Evolutionary conservation across 2,329 filamentous ascomycete species (phyloP).

Genomic region (Xenosphaeropsis pyriputrescens): DNA sequence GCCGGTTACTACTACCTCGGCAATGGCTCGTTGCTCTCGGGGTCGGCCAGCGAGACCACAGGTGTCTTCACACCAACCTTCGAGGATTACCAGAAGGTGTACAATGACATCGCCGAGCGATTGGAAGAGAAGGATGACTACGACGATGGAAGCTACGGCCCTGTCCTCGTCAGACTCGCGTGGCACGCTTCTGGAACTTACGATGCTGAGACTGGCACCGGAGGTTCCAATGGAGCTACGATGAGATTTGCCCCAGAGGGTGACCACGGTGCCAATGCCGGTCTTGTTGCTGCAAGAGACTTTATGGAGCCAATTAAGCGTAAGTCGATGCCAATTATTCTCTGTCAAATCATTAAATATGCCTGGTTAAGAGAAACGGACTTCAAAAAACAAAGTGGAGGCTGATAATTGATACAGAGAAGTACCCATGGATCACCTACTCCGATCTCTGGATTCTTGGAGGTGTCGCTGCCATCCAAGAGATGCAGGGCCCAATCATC

Average conservation of each 20-base stretch:
- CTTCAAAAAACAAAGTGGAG: too few relatives aligned
- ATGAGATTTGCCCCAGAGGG: slow-evolving; percentile 90
- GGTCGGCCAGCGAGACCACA: slow-evolving; percentile 26
- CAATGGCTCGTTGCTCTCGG: slow-evolving; percentile 20
- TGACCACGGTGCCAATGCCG: slow-evolving; percentile 87
- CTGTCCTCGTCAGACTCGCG: slow-evolving; percentile 76
- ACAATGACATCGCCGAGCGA: slow-evolving; percentile 67
- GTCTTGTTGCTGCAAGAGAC: slow-evolving; percentile 71
- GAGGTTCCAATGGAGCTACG: slow-evolving; percentile 89
- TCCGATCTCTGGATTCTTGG: slow-evolving; percentile 93
- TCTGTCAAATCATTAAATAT: too few relatives aligned
- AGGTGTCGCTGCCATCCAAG: slow-evolving; percentile 77
- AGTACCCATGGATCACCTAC: slow-evolving; percentile 93
- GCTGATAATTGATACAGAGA: slow-evolving; percentile 25
- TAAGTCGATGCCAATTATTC: too few relatives aligned
- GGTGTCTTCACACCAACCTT: slow-evolving; percentile 55
- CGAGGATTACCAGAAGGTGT: slow-evolving; percentile 90
- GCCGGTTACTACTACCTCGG: slow-evolving; percentile 52
- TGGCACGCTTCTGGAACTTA: slow-evolving; percentile 94
- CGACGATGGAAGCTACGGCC: slow-evolving; percentile 91
- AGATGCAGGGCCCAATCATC: slow-evolving; percentile 81
- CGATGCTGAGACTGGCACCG: slow-evolving; percentile 75
- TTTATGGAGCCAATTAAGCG: slow-evolving; percentile 88
- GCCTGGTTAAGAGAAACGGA: too few relatives aligned
- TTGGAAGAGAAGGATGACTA: slow-evolving; percentile 89